Evolutionary conservation across 768 basidiomycete genomes (phyloP).

Genomic region (Kwoniella dejecticola): DNA sequence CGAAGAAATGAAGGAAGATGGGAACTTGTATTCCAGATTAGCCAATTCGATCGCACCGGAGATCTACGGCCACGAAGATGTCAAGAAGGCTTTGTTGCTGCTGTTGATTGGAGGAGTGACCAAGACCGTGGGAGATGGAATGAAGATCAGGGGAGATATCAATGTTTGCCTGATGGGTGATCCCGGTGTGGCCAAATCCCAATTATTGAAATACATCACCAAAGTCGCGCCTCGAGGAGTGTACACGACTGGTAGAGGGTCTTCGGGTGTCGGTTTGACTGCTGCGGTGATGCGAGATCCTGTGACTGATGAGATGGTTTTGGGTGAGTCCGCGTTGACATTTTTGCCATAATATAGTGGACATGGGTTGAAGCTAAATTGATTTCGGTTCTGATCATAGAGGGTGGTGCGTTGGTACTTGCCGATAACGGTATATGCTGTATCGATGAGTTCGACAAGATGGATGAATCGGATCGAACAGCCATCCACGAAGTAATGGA

Average conservation of each 20-base stretch:
- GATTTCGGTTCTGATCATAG: constrained; percentile 58
- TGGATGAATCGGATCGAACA: constrained; percentile 96
- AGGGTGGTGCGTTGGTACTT: constrained; percentile 98
- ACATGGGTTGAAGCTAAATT: constrained; percentile 5
- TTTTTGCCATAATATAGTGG: background rate
- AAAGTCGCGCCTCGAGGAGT: constrained; percentile 97
- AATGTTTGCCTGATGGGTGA: constrained; percentile 99
- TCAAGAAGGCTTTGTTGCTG: constrained; percentile 91
- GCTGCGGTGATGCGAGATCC: constrained; percentile 99
- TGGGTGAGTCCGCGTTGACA: constrained; percentile 70
- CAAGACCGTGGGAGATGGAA: constrained; percentile 91
- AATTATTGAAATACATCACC: constrained; percentile 84
- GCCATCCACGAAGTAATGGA: constrained; percentile 99
- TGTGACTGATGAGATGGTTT: constrained; percentile 98
- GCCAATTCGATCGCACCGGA: constrained; percentile 95
- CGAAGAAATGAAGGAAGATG: constrained; percentile 69
- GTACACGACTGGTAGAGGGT: constrained; percentile 97
- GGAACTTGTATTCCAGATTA: constrained; percentile 79
- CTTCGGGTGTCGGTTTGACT: constrained; percentile 96
- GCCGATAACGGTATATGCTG: constrained; percentile 99
- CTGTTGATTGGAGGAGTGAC: constrained; percentile 94
- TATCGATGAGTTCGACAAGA: constrained; percentile 99
- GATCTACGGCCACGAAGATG: constrained; percentile 95
- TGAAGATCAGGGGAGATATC: constrained; percentile 98
- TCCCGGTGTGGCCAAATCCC: constrained; percentile 94